Evolutionary conservation across 140 eudicot genomes (phyloP), one percentile per base, ranked within the genome.

Genomic region (Stevia rebaudiana): DNA sequence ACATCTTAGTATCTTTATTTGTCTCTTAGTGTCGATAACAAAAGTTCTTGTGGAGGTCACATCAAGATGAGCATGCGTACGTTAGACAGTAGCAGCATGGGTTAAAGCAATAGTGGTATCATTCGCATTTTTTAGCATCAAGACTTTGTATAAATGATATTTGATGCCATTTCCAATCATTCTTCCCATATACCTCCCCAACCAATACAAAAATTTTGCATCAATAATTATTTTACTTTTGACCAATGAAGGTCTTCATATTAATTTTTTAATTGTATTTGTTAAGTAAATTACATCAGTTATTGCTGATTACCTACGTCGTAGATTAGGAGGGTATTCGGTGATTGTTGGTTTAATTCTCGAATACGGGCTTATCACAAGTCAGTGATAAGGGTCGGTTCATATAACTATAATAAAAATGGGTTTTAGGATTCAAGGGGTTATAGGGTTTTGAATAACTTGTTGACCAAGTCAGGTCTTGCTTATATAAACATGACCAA

Each of bases 1-100:
- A 15, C 11, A 35, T 59, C 10, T 17, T 17, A 36, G 1, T 36
- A 33, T 44, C 33, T 28, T 28, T 28, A 28, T 15, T 31, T 57
- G 63, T 57, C 44, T 16, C 8, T 16, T n/a, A 2, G 44, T 57
- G 63, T 31, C 63, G 25, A 56, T 21, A 48, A 48, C 61, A 49
- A 67, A 37, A 67, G 43, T 36, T 67, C 17, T 19, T 67, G 72
- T 37, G 22, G 52, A 65, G 33, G 61, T 73, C 78, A 73, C 73
- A 58, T 73, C 78, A 65, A 48, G 19, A 55, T 24, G 61, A 66
- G 78, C 72, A 73, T 56, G 78, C 67, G 53, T 65, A 73, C 61
- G 43, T 49, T 55, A 61, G 60, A 46, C 47, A 35, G 18, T 31
- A 51, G 72, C 51, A 49, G 78, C 78, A 73, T 73, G 78, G 61